Evolutionary conservation across 345 rosid species (phyloP), one percentile per base, ranked within the genome.

Genomic region (Aurinia saxatilis): DNA sequence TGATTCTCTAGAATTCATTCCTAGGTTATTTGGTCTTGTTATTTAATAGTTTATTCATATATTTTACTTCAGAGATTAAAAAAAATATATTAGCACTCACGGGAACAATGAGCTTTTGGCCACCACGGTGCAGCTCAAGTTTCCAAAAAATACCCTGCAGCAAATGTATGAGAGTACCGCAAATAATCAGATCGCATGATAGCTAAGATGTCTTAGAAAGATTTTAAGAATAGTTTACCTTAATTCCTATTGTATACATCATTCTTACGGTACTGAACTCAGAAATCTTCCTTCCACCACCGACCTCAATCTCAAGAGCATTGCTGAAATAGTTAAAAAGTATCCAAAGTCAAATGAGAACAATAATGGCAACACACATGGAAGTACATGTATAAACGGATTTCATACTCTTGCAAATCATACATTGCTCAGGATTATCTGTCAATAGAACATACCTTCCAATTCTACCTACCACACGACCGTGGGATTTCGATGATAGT

Each of bases 261-360:
- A 80, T 77, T 65, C 96, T 84, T 40, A 88, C 78, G 8, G 90
- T 82, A 73, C 95, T 88, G 76, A 90, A 88, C 57, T 84, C 82
- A 4, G 93, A 90, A 53, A 90, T 39, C 78, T 95, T 86, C 71
- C 99, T 83, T 68, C 98, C 96, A 35, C 95, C 98, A 44, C 99
- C 96, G 46, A 88, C 63, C 76, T 90, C 99, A 71, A 95, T 48
- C 85, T 90, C 95, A 66, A 95, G 73, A 60, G 87, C 82, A 76
- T 81, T 73, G 75, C 96, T 95, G 85, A 65, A 77, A 54, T 49
- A 8, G 29, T 47, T 53, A n/a, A 2, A 37, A 50, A 16, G 3
- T 0, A 40, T 16, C 13, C 60, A 13, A 34, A 34, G 54, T 34
- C 60, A 64, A 13, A 25, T 31, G 34, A 34, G 27, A 40, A 48